A percentile compares a stretch with the other conserved stretches of the same genome.
These are phyloP conservation scores for Sordariomycetes sp. DNA, from an alignment of 2,329 filamentous ascomycete species.

Conservation along the genomic window DNA sequence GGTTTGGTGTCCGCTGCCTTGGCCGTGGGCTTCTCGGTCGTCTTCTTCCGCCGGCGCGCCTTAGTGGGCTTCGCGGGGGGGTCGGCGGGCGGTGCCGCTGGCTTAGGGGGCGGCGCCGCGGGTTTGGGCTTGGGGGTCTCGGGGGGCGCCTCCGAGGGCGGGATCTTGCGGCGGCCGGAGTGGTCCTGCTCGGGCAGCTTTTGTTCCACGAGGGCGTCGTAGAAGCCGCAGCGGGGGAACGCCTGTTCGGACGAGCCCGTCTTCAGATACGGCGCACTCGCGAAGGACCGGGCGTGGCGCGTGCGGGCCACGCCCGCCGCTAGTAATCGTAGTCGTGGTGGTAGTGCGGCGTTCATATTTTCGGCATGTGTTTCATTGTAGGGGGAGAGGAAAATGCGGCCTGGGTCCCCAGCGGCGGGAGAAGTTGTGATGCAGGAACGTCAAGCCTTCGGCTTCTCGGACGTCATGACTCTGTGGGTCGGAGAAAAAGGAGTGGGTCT, in stretches of 20 bases:
- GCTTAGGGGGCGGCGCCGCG: background rate
- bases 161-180: background rate
- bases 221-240: slow-evolving; percentile 44
- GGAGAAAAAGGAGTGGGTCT: background rate
- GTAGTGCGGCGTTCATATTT: background rate
- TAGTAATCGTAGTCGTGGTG: background rate
- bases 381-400: background rate
- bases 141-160: slow-evolving; percentile 7
- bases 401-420: background rate
- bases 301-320: background rate
- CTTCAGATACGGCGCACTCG: background rate
- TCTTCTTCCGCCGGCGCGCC: background rate
- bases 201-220: slow-evolving; percentile 42
- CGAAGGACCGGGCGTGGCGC: background rate
- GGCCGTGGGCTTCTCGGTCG: background rate
- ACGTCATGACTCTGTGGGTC: too few species aligned
- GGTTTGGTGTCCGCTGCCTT: slow-evolving; percentile 12
- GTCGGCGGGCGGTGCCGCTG: background rate
- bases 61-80: background rate
- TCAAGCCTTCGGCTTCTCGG: too few species aligned
- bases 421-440: too few species aligned
- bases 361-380: background rate
- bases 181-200: slow-evolving; percentile 10
- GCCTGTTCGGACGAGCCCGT: slow-evolving; percentile 18
- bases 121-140: background rate